phyloP scores from a whole-genome alignment of 2,329 filamentous ascomycete species.

The Aspergillus aculeatinus region DNA sequence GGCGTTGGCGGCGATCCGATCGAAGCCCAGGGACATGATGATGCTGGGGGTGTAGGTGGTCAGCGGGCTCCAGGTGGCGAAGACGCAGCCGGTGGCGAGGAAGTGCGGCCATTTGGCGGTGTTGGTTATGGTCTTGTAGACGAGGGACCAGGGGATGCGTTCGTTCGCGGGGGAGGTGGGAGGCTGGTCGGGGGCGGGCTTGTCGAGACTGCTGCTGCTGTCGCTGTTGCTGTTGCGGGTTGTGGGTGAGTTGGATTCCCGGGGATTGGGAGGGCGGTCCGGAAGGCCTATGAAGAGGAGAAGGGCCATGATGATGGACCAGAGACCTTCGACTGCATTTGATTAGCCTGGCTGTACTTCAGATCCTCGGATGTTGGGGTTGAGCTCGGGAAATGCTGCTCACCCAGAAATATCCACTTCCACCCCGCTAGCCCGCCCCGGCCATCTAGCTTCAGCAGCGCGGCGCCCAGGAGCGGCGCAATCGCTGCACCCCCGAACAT shows the following conservation, averaged over 20 bases:
- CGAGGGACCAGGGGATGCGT: constrained; percentile 38
- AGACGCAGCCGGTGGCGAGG: constrained; percentile 51
- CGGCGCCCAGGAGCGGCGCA: constrained; percentile 51
- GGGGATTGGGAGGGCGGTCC: background rate
- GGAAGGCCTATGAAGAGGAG: background rate
- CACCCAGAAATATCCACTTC: constrained; percentile 54
- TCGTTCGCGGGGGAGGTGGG: constrained; percentile 15
- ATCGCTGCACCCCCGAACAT: constrained; percentile 55
- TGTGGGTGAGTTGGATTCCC: too few relatives aligned
- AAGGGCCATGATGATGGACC: background rate
- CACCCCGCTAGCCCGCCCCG: constrained; percentile 46
- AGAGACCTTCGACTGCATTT: constrained; percentile 44
- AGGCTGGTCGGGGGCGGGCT: constrained; percentile 21
- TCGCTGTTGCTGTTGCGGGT: background rate
- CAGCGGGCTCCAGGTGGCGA: constrained; percentile 54
- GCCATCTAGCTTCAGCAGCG: constrained; percentile 49
- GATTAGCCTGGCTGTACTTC: too few relatives aligned
- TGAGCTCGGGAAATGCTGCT: background rate
- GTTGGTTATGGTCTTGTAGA: constrained; percentile 48
- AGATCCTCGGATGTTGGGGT: too few relatives aligned
- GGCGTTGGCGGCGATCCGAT: constrained; percentile 49
- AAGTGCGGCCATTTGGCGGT: constrained; percentile 52
- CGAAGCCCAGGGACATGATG: constrained; percentile 46
- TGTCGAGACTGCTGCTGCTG: constrained; percentile 5
- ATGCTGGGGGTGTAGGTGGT: constrained; percentile 52